Evolutionary conservation across 495 filamentous ascomycete genomes (phyloP).

Genomic region (Penicillium fimorum): DNA sequence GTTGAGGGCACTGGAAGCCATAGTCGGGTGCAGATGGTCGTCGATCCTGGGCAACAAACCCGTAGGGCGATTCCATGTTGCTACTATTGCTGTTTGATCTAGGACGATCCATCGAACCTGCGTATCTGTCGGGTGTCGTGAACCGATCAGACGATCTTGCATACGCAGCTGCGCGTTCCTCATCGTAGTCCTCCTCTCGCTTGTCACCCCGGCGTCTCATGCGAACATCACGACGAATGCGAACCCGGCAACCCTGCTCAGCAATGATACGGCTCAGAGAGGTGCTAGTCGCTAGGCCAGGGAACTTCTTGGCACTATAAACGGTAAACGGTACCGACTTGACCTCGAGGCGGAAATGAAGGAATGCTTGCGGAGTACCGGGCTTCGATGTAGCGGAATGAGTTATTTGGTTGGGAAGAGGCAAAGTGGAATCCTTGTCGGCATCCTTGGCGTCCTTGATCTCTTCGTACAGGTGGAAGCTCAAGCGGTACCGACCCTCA

Average conservation of each 20-base stretch:
- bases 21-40: constrained; percentile 58
- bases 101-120: constrained; percentile 53
- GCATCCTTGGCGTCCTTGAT: constrained; percentile 73
- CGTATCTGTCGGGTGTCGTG: constrained; percentile 51
- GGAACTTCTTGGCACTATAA: constrained; percentile 98
- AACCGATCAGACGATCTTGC: constrained; percentile 59
- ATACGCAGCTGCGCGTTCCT: constrained; percentile 55
- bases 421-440: constrained; percentile 48
- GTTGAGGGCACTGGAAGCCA: constrained; percentile 40
- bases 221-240: constrained; percentile 92
- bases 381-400: constrained; percentile 29
- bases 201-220: constrained; percentile 90
- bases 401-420: constrained; percentile 24
- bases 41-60: constrained; percentile 37
- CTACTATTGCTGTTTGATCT: constrained; percentile 71
- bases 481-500: constrained; percentile 85
- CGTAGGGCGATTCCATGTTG: constrained; percentile 50
- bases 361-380: constrained; percentile 39
- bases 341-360: constrained; percentile 80
- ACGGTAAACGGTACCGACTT: constrained; percentile 85
- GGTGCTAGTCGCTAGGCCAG: constrained; percentile 89
- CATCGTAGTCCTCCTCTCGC: constrained; percentile 60
- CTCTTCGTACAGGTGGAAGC: constrained; percentile 92
- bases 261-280: constrained; percentile 84
- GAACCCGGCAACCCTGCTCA: constrained; percentile 95